These are phyloP conservation scores for Cardamine chenopodiifolia DNA, from an alignment of 345 rosid genomes.

Conservation along the genomic window DNA sequence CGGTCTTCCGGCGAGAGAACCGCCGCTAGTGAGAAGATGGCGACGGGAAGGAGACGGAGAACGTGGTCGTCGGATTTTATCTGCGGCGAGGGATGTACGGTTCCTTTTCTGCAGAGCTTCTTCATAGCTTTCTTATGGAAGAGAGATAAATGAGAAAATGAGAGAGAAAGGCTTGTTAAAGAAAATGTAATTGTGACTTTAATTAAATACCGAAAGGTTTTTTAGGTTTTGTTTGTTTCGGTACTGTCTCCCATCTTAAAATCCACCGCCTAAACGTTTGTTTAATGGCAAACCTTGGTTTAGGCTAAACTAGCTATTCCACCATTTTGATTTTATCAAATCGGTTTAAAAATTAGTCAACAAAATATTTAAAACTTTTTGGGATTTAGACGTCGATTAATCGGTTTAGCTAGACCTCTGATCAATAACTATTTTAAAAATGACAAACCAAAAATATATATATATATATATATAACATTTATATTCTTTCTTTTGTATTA, in stretches of 20 bases:
- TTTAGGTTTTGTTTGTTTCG: conserved; percentile 33
- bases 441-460: background rate
- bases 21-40: conserved; percentile 65
- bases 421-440: background rate
- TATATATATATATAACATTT: too few relatives aligned
- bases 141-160: conserved; percentile 1
- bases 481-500: background rate
- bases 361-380: background rate
- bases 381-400: background rate
- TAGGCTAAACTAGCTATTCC: background rate
- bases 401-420: background rate
- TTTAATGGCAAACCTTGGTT: background rate
- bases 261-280: conserved; percentile 3
- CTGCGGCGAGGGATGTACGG: conserved; percentile 73
- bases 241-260: background rate
- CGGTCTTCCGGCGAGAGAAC: conserved; percentile 67
- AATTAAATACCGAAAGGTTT: conserved; percentile 29
- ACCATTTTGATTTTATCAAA: background rate
- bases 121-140: conserved; percentile 49
- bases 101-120: conserved; percentile 73
- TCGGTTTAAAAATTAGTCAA: background rate
- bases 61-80: conserved; percentile 55
- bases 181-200: conserved; percentile 31
- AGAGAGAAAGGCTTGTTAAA: conserved; percentile 9
- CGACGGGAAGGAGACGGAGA: conserved; percentile 66